phyloP scores from a whole-genome alignment of 768 basidiomycete genomes.

The Leucosporidium creatinivorum region DNA sequence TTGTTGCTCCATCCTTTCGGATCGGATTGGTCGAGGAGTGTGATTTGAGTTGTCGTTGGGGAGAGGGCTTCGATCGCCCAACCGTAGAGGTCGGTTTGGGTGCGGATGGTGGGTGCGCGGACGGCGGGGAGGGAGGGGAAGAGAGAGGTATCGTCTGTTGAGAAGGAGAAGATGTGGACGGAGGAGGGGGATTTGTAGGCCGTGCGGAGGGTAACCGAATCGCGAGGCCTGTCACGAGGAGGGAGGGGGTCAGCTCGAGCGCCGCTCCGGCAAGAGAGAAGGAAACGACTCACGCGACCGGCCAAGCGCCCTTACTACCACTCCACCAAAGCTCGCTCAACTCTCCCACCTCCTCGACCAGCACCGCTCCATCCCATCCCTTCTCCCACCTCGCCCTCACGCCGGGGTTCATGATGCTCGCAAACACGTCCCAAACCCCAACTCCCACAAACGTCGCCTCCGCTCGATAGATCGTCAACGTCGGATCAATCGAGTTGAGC shows the following conservation, averaged over 20 bases:
- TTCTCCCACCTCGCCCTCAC: constrained; percentile 78
- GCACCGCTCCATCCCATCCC: constrained; percentile 76
- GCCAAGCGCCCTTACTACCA: constrained; percentile 73
- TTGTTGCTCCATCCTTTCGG: constrained; percentile 97
- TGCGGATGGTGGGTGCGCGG: constrained; percentile 72
- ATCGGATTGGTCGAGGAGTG: constrained; percentile 90
- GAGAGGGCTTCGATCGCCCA: constrained; percentile 96
- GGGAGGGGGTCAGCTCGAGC: background rate
- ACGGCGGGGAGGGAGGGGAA: constrained; percentile 61
- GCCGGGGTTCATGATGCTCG: constrained; percentile 77
- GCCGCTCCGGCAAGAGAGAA: background rate
- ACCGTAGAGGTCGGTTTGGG: constrained; percentile 95
- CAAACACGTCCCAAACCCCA: constrained; percentile 88
- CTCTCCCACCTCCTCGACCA: constrained; percentile 73
- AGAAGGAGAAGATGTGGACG: constrained; percentile 91
- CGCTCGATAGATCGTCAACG: constrained; percentile 87
- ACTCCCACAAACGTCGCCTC: constrained; percentile 97
- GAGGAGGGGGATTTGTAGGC: constrained; percentile 94
- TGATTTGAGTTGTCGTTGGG: constrained; percentile 87
- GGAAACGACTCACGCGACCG: constrained; percentile 62
- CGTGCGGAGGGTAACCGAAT: constrained; percentile 82
- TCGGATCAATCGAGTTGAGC: constrained; percentile 93
- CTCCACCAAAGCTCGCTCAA: constrained; percentile 33
- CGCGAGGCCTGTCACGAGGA: constrained; percentile 62
- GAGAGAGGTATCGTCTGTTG: constrained; percentile 77